These are phyloP conservation scores for Hortiboletus rubellus DNA, from an alignment of 1,284 basidiomycete genomes.

Conservation along the genomic window DNA sequence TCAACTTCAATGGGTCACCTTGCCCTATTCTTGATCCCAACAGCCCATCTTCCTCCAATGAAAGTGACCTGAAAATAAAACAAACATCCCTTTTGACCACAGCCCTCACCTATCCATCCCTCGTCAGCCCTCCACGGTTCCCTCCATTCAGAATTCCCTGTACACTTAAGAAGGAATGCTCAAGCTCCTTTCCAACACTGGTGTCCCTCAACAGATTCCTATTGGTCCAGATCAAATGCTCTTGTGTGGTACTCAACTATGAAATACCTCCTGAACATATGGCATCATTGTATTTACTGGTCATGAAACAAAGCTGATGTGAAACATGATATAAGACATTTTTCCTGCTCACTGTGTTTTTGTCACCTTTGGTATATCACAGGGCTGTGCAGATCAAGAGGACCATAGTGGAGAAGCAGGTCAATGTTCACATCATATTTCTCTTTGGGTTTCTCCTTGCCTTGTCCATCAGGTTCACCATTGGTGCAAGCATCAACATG, in stretches of 20 bases:
- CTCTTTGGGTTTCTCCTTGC: conserved; percentile 87
- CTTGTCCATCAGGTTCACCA: conserved; percentile 89
- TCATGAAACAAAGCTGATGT: conserved; percentile 98
- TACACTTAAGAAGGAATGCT: conserved; percentile 94
- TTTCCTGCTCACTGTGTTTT: not conserved
- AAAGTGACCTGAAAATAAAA: conserved; percentile 99
- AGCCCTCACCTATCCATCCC: conserved; percentile 73
- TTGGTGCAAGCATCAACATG: conserved; percentile 87
- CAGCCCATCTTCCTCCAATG: conserved; percentile 47
- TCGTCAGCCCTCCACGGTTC: conserved; percentile 78
- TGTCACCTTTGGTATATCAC: not conserved
- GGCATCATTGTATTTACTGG: conserved; percentile 95
- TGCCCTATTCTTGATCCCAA: not conserved
- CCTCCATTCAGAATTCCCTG: conserved; percentile 86
- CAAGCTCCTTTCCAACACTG: conserved; percentile 60
- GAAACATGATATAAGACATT: conserved; percentile 81
- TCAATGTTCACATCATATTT: conserved; percentile 97
- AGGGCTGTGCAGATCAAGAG: conserved; percentile 95
- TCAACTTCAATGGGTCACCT: conserved; percentile 91
- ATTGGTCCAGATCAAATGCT: conserved; percentile 95
- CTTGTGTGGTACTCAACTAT: conserved; percentile 90
- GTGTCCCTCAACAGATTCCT: conserved; percentile 78
- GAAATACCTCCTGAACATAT: conserved; percentile 97
- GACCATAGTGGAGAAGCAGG: conserved; percentile 94
- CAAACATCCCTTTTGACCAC: conserved; percentile 88